Evolutionary conservation across 805 yeast species (phyloP).

Genomic region (Saturnispora diversa): DNA sequence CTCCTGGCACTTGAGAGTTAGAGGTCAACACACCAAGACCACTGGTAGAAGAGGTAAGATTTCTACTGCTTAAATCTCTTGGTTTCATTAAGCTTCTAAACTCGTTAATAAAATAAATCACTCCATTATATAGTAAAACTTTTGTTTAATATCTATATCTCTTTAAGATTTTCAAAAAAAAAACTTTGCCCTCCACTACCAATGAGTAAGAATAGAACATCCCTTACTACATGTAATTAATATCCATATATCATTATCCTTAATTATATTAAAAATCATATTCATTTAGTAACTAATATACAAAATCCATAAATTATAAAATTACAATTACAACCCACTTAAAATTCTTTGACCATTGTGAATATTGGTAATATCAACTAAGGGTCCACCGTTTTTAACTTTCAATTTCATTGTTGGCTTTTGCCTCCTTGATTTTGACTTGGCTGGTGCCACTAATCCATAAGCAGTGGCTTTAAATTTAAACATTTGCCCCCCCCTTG

Average conservation of each 20-base stretch:
- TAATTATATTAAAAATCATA: neutral
- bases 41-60: conserved; percentile 91
- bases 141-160: conserved; percentile 3
- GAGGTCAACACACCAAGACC: conserved; percentile 99
- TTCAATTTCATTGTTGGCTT: conserved; percentile 27
- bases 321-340: conserved; percentile 2
- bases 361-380: conserved; percentile 7
- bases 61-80: conserved; percentile 28
- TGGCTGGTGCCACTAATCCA: conserved; percentile 26
- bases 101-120: conserved; percentile 3
- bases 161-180: neutral
- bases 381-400: conserved; percentile 5
- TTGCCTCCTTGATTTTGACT: conserved; percentile 23
- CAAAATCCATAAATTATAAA: neutral
- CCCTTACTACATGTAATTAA: too few species aligned
- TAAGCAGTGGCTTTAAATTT: conserved; percentile 30
- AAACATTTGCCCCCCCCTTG: conserved; percentile 26
- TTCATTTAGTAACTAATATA: neutral
- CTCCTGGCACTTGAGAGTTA: conserved; percentile 99
- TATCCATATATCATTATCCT: too few species aligned
- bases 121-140: conserved; percentile 4
- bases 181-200: too few species aligned
- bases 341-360: conserved; percentile 6
- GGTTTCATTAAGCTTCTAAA: conserved; percentile 3
- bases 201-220: too few species aligned